A percentile compares a stretch with the other conserved stretches of the same genome.
Conservation (phyloP, 2,329 filamentous ascomycete species). For the Thermothelomyces thermophilus region DNA sequence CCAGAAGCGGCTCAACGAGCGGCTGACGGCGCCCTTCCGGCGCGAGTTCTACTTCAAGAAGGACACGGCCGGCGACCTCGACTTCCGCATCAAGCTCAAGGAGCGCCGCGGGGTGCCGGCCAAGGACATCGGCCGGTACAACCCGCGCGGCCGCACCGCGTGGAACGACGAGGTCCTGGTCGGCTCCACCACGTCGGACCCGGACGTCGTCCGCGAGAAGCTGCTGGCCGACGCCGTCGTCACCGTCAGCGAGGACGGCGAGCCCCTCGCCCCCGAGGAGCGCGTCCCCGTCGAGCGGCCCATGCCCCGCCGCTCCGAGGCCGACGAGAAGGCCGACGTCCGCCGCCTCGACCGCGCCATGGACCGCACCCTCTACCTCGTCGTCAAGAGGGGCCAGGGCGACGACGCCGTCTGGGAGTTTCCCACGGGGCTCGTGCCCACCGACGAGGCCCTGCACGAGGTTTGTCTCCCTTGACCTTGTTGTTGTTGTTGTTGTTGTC, state of each 20-base stretch:
- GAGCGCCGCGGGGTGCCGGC: constrained; percentile 68
- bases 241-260: constrained; percentile 53
- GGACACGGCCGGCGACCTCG: constrained; percentile 73
- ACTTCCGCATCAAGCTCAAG: constrained; percentile 82
- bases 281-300: constrained; percentile 65
- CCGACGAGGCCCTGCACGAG: constrained; percentile 72
- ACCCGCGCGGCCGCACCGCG: constrained; percentile 48
- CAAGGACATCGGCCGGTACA: constrained; percentile 79
- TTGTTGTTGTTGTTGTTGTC: background rate
- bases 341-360: constrained; percentile 73
- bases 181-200: constrained; percentile 60
- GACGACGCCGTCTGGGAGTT: constrained; percentile 73
- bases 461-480: constrained; percentile 45
- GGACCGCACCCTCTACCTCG: constrained; percentile 77
- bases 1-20: constrained; percentile 93
- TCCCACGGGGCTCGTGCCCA: constrained; percentile 62
- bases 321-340: constrained; percentile 67
- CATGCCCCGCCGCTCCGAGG: constrained; percentile 64
- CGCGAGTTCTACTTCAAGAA: constrained; percentile 93
- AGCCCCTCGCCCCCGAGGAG: constrained; percentile 51
- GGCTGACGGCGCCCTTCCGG: constrained; percentile 78
- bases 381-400: constrained; percentile 61
- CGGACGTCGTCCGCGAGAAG: constrained; percentile 58
- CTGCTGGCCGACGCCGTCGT: constrained; percentile 70
- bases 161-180: constrained; percentile 92